Evolutionary conservation across 306 rosid species (phyloP).

Genomic region (Arachis stenosperma): DNA sequence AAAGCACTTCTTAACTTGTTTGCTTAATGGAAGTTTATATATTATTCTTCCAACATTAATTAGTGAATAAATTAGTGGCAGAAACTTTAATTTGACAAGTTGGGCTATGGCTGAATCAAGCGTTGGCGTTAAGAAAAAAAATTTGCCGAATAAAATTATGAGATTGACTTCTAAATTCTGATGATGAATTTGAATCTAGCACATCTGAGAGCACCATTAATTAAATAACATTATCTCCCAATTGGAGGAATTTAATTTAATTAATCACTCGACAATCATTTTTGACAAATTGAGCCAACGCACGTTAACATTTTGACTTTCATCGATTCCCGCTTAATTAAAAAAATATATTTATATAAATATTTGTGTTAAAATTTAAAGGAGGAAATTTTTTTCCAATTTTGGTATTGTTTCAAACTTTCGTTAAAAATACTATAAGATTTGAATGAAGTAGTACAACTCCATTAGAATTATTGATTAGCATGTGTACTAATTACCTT

Average conservation of each 20-base stretch:
- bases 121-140: background rate
- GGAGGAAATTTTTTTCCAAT: background rate
- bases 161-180: background rate
- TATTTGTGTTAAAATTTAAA: background rate
- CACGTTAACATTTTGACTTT: background rate
- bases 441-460: too few relatives aligned
- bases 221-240: background rate
- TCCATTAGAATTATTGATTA: too few relatives aligned
- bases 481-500: too few relatives aligned
- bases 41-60: background rate
- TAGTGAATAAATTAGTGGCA: background rate
- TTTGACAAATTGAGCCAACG: background rate
- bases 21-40: too few relatives aligned
- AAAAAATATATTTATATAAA: background rate
- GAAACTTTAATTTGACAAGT: background rate
- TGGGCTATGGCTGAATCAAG: background rate
- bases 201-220: background rate
- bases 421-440: too few relatives aligned
- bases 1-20: too few relatives aligned
- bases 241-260: background rate
- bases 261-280: background rate
- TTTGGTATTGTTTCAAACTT: too few relatives aligned
- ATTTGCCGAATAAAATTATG: background rate
- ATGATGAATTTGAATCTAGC: background rate
- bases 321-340: background rate